Percentiles rank a stretch among this genome's conserved stretches.
These are phyloP conservation scores for Xylaria sp. DNA, from an alignment of 2,329 filamentous ascomycete genomes.

Conservation along the genomic window DNA sequence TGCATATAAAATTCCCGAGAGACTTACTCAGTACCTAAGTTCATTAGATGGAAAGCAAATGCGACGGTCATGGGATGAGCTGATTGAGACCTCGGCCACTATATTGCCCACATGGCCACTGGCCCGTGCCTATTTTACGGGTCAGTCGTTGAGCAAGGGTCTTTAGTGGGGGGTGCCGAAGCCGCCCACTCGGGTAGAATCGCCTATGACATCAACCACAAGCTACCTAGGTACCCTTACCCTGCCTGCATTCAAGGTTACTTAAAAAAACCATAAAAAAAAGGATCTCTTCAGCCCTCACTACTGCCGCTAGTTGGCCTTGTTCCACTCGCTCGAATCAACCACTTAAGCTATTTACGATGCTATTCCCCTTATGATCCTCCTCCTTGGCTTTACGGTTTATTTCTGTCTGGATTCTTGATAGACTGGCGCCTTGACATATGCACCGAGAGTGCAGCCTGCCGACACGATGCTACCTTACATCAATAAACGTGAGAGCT, in stretches of 20 bases:
- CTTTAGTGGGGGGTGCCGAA: neutral
- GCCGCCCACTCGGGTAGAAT: constrained; percentile 4
- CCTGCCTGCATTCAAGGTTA: constrained; percentile 13
- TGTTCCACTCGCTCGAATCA: constrained; percentile 4
- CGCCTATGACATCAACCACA: constrained; percentile 40
- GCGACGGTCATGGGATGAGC: neutral
- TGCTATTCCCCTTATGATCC: constrained; percentile 17
- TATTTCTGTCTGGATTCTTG: neutral
- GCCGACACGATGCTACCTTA: constrained; percentile 39
- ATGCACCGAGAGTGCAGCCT: neutral
- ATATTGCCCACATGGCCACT: constrained; percentile 33
- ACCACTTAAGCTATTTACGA: constrained; percentile 12
- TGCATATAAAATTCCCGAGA: too few species aligned
- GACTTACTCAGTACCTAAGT: too few species aligned
- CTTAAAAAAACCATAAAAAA: constrained; percentile 17
- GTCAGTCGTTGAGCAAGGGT: constrained; percentile 14
- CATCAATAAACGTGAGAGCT: constrained; percentile 41
- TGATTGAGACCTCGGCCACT: constrained; percentile 14
- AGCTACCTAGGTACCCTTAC: constrained; percentile 33
- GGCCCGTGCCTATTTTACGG: constrained; percentile 24
- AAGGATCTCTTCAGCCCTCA: constrained; percentile 14
- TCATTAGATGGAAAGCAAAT: neutral
- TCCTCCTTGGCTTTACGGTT: neutral
- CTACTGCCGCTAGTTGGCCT: constrained; percentile 15
- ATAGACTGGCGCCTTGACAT: constrained; percentile 5